Percentiles rank a stretch among this genome's conserved stretches.
Evolutionary conservation across 192 early-diverging fungal species (phyloP).

Genomic region (Pecoramyces ruminantium): DNA sequence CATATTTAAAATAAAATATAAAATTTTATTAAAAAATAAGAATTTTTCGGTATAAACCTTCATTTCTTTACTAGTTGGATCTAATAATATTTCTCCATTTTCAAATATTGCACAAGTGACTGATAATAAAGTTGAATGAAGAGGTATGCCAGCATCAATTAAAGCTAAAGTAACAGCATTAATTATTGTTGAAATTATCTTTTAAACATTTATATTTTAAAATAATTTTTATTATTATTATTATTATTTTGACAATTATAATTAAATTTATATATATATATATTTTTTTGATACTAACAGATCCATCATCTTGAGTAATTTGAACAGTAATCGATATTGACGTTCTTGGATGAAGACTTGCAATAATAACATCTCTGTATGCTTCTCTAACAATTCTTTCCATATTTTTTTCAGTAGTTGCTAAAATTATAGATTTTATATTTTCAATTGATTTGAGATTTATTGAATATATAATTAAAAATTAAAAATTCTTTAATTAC

Average conservation of each 20-base stretch:
- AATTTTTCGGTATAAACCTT: conserved; percentile 13
- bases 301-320: conserved; percentile 68
- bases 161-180: conserved; percentile 74
- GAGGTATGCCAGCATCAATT: conserved; percentile 75
- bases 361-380: conserved; percentile 55
- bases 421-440: no score
- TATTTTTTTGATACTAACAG: conserved; percentile 21
- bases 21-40: not conserved
- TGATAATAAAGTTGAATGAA: conserved; percentile 48
- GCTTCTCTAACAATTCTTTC: conserved; percentile 54
- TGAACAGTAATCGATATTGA: conserved; percentile 74
- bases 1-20: not conserved
- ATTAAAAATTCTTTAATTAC: no score
- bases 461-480: no score
- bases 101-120: conserved; percentile 51
- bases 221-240: not conserved
- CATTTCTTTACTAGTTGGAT: conserved; percentile 62
- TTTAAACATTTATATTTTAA: not conserved
- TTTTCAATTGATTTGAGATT: no score
- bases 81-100: conserved; percentile 43
- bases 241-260: not conserved
- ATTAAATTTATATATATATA: no score
- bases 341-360: conserved; percentile 74
- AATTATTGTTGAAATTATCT: conserved; percentile 57
- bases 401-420: conserved; percentile 52